Conservation (phyloP, 257 asterid genomes). For the Fraxinus americana region DNA sequence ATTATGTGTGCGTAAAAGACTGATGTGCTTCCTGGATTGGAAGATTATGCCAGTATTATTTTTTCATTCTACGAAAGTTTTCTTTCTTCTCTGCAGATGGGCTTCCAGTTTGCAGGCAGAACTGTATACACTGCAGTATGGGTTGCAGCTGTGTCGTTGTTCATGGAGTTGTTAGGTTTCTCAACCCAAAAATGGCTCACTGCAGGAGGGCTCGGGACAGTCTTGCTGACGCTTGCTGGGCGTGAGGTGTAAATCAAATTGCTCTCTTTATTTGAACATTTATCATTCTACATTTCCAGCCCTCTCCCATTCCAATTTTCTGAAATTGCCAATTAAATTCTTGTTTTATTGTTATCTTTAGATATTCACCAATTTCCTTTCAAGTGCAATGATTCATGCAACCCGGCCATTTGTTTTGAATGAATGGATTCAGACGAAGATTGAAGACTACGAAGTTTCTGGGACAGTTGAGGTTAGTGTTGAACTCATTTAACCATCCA, state of each 20-base stretch:
- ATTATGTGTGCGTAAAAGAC: constrained; percentile 3
- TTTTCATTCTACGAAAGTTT: constrained; percentile 5
- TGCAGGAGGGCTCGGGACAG: constrained; percentile 99
- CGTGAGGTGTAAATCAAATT: constrained; percentile 69
- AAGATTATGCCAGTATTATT: constrained; percentile 13
- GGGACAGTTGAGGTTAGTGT: constrained; percentile 95
- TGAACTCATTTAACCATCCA: constrained; percentile 16
- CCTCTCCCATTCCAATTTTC: not conserved
- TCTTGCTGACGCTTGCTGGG: constrained; percentile 98
- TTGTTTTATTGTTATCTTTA: constrained; percentile 35
- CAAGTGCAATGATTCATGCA: constrained; percentile 97
- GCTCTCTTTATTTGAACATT: constrained; percentile 19
- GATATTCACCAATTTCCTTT: constrained; percentile 97
- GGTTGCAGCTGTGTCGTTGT: constrained; percentile 93
- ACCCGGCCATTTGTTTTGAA: constrained; percentile 86
- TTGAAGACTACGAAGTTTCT: constrained; percentile 93
- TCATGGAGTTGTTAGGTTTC: constrained; percentile 97
- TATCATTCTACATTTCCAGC: constrained; percentile 7
- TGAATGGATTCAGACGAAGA: constrained; percentile 97
- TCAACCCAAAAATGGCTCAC: constrained; percentile 98
- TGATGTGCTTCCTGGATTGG: constrained; percentile 1
- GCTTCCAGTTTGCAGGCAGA: constrained; percentile 94
- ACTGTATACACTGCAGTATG: constrained; percentile 91
- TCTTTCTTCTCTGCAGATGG: constrained; percentile 69
- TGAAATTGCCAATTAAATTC: constrained; percentile 15